These are phyloP conservation scores for Spizellomyces sp. DNA, from an alignment of 192 early-diverging fungal genomes.

Conservation along the genomic window DNA sequence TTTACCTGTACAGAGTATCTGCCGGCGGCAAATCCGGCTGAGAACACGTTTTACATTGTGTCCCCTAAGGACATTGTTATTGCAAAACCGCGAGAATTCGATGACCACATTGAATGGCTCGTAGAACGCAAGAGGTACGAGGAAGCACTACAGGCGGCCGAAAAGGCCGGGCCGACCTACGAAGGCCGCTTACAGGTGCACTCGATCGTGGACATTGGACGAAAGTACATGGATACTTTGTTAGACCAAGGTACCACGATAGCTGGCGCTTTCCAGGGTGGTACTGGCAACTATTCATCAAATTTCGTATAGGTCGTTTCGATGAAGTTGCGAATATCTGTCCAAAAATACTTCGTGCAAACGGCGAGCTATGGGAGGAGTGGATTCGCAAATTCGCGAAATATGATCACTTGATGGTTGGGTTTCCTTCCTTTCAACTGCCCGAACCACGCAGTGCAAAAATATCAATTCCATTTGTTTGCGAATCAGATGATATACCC, in stretches of 20 bases:
- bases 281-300: no score
- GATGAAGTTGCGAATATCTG: constrained; percentile 75
- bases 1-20: constrained; percentile 25
- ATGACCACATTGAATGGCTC: constrained; percentile 95
- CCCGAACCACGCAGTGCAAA: no score
- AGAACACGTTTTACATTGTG: constrained; percentile 88
- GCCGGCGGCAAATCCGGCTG: constrained; percentile 34
- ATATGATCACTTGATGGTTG: constrained; percentile 62
- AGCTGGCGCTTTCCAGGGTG: constrained; percentile 4
- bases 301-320: constrained; percentile 37
- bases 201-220: constrained; percentile 76
- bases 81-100: constrained; percentile 82
- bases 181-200: constrained; percentile 39
- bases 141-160: constrained; percentile 75
- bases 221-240: constrained; percentile 77
- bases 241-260: constrained; percentile 51
- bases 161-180: constrained; percentile 51
- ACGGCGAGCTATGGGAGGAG: constrained; percentile 81
- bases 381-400: constrained; percentile 93
- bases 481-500: not conserved
- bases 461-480: no score
- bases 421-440: no score
- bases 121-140: constrained; percentile 77
- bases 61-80: constrained; percentile 94
- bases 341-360: constrained; percentile 68